Evolutionary conservation across 768 basidiomycete genomes (phyloP).

Genomic region (Tylopilus sp.): DNA sequence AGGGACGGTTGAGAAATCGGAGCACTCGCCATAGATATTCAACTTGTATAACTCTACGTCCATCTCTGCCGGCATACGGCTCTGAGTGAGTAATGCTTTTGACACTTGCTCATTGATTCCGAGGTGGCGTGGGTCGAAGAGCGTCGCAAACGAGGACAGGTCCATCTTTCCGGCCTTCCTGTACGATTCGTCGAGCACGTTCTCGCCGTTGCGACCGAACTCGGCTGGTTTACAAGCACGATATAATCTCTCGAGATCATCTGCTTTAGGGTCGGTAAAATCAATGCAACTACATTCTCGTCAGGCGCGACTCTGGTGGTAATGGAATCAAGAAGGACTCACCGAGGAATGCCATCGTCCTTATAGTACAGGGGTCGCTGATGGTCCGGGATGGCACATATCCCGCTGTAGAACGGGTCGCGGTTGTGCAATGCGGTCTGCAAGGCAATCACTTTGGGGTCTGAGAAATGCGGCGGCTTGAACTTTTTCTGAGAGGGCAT

Average conservation of each 20-base stretch:
- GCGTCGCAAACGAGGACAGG: neutral
- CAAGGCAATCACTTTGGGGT: neutral
- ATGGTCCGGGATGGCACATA: neutral
- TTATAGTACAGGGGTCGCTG: neutral
- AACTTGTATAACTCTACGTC: neutral
- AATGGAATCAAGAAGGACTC: neutral
- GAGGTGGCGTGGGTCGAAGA: neutral
- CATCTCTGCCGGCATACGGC: too few relatives aligned
- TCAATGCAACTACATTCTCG: neutral
- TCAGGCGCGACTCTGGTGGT: too few relatives aligned
- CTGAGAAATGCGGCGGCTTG: neutral
- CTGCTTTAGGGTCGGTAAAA: neutral
- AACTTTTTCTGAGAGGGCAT: too few relatives aligned
- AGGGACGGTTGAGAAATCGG: neutral
- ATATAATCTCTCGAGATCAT: neutral
- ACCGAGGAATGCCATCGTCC: neutral
- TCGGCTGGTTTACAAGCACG: neutral
- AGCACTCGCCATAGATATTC: neutral
- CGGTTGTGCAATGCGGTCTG: neutral
- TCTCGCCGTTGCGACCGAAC: neutral
- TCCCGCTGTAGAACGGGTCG: neutral
- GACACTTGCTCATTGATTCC: neutral
- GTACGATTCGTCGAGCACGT: neutral
- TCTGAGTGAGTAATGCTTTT: neutral
- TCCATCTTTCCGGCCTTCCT: neutral